Percentiles rank a stretch among this genome's conserved stretches.
phyloP scores from a whole-genome alignment of 257 asterid species.

The Nicotiana obtusifolia region DNA sequence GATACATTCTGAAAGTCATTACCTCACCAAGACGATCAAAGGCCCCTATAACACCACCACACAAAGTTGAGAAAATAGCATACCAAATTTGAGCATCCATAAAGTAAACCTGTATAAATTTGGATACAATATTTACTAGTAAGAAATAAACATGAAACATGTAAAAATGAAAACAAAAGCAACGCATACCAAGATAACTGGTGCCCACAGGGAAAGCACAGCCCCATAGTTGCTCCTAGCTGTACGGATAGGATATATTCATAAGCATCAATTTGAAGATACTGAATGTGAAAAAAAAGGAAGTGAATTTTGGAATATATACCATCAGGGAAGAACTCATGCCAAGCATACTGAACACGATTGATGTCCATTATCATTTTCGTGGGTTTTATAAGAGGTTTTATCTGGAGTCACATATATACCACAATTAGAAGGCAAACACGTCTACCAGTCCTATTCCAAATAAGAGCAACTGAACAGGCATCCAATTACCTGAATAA shows the following conservation, averaged over 20 bases:
- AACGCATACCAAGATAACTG: slow-evolving; percentile 67
- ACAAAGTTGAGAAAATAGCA: slow-evolving; percentile 72
- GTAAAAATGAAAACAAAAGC: slow-evolving; percentile 17
- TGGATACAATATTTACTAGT: neutral
- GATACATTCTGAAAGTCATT: slow-evolving; percentile 5
- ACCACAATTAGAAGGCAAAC: slow-evolving; percentile 15
- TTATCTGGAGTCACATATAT: slow-evolving; percentile 53
- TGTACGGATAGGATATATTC: slow-evolving; percentile 38
- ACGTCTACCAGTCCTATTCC: neutral
- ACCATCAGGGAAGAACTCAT: slow-evolving; percentile 90
- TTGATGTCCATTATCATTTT: slow-evolving; percentile 65
- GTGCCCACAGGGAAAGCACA: slow-evolving; percentile 72
- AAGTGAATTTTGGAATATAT: slow-evolving; percentile 14
- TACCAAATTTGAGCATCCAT: slow-evolving; percentile 98
- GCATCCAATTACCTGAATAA: slow-evolving; percentile 59
- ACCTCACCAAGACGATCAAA: slow-evolving; percentile 99
- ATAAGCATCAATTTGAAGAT: slow-evolving; percentile 10
- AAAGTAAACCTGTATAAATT: slow-evolving; percentile 71
- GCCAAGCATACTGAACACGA: slow-evolving; percentile 81
- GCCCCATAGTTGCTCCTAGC: slow-evolving; percentile 70
- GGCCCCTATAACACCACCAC: slow-evolving; percentile 93
- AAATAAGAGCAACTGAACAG: slow-evolving; percentile 8
- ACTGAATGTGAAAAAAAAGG: slow-evolving; percentile 14
- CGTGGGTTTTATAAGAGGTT: slow-evolving; percentile 83
- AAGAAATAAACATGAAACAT: neutral